phyloP scores from a whole-genome alignment of 257 asterid species.

The Striga asiatica region DNA sequence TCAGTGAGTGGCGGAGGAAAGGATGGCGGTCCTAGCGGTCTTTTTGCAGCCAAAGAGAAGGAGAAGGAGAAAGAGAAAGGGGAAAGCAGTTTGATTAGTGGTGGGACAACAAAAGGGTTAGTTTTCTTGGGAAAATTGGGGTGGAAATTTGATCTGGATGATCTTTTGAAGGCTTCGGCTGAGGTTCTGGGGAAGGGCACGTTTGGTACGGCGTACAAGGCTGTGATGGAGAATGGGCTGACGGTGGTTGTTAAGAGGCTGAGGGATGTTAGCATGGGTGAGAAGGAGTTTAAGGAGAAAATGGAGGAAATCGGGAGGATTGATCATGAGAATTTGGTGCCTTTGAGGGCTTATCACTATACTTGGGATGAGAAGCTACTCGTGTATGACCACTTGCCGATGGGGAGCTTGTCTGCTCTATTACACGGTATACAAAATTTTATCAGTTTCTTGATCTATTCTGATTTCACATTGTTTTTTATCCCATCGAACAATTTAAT shows the following conservation, averaged over 20 bases:
- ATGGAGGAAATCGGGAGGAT: constrained; percentile 75
- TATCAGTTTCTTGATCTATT: too few relatives aligned
- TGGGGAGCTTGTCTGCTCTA: constrained; percentile 60
- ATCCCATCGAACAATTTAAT: too few relatives aligned
- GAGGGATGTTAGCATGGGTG: constrained; percentile 82
- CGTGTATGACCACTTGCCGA: constrained; percentile 64
- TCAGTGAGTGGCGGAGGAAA: constrained; percentile 16
- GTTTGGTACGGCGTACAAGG: constrained; percentile 92
- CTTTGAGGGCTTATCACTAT: constrained; percentile 84
- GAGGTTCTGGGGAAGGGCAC: constrained; percentile 93
- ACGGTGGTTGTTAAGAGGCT: constrained; percentile 89
- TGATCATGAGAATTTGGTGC: constrained; percentile 61
- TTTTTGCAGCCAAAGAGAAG: too few relatives aligned
- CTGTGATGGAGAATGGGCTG: constrained; percentile 75
- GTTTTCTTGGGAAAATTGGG: constrained; percentile 39
- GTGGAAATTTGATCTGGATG: constrained; percentile 78
- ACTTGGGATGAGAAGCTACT: constrained; percentile 95
- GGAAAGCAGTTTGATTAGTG: constrained; percentile 15
- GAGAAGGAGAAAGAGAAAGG: too few relatives aligned
- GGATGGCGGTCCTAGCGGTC: constrained; percentile 19
- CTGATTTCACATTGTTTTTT: too few relatives aligned
- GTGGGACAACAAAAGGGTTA: constrained; percentile 39
- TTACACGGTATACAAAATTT: constrained; percentile 63
- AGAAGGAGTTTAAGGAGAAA: constrained; percentile 85
- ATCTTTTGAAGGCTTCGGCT: constrained; percentile 85